Conservation (phyloP, 2,329 filamentous ascomycete genomes). For the Helminthosporium solani region DNA sequence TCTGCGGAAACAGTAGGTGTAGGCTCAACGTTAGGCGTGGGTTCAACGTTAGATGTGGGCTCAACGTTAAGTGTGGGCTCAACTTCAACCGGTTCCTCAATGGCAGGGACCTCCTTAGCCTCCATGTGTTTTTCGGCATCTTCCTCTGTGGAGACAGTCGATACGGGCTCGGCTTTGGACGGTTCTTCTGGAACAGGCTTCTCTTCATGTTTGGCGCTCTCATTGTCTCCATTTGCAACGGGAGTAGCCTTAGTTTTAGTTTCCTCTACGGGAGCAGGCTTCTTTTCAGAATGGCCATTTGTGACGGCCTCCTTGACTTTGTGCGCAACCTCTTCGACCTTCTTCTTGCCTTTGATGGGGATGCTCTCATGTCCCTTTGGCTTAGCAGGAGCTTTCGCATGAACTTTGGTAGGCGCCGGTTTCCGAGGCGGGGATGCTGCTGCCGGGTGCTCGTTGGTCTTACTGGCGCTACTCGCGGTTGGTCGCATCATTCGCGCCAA, state of each 20-base stretch:
- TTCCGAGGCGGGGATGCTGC: conserved; percentile 38
- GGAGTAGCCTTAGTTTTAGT: neutral
- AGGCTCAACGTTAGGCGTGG: conserved; percentile 4
- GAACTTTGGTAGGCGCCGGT: conserved; percentile 4
- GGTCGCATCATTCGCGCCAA: conserved; percentile 81
- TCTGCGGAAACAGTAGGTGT: neutral
- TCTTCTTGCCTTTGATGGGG: conserved; percentile 39
- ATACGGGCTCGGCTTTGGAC: neutral
- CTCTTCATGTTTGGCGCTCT: neutral
- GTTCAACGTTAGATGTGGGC: conserved; percentile 13
- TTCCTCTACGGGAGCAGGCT: conserved; percentile 1
- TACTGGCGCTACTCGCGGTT: conserved; percentile 68
- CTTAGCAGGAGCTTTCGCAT: conserved; percentile 16
- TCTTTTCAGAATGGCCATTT: conserved; percentile 26
- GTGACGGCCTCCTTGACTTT: conserved; percentile 39
- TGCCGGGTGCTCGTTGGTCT: conserved; percentile 62
- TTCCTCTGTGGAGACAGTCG: neutral
- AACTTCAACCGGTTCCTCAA: conserved; percentile 7
- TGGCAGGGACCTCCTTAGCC: neutral
- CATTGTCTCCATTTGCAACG: neutral
- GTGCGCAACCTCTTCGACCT: conserved; percentile 35
- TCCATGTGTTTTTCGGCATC: neutral
- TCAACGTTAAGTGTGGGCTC: conserved; percentile 6
- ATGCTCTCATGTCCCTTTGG: conserved; percentile 26
- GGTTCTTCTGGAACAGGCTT: conserved; percentile 1